Conservation (phyloP, 768 basidiomycete species). For the Mycena sanguinolenta region DNA sequence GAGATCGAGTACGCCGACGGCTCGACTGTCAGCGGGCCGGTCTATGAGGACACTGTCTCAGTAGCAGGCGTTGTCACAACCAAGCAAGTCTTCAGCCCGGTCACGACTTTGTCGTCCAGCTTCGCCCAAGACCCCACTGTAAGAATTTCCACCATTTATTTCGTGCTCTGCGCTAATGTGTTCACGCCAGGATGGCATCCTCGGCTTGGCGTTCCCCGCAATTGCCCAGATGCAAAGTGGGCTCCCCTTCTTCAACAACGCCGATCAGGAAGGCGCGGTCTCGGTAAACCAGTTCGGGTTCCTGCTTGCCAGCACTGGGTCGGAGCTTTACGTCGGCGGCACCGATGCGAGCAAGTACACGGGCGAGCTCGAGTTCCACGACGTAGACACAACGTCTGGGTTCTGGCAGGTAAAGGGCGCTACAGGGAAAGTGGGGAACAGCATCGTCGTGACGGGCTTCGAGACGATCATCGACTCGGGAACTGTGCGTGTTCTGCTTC, state of each 20-base stretch:
- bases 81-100: constrained; percentile 47
- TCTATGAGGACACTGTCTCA: constrained; percentile 42
- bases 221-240: constrained; percentile 46
- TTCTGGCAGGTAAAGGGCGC: constrained; percentile 43
- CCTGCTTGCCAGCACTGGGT: constrained; percentile 53
- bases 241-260: constrained; percentile 56
- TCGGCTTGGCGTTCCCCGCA: constrained; percentile 52
- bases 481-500: constrained; percentile 44
- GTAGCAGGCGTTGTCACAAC: constrained; percentile 32
- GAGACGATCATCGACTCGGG: constrained; percentile 54
- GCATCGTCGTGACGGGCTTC: constrained; percentile 19
- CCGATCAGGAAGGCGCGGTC: constrained; percentile 48
- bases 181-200: constrained; percentile 26
- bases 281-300: constrained; percentile 58
- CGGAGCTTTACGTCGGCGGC: constrained; percentile 68
- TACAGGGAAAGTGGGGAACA: constrained; percentile 30
- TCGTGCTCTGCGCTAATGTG: not conserved
- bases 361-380: constrained; percentile 52
- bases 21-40: constrained; percentile 55
- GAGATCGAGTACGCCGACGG: constrained; percentile 50
- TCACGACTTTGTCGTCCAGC: constrained; percentile 46
- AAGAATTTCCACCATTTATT: not conserved
- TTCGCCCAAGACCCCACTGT: constrained; percentile 36
- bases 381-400: constrained; percentile 39
- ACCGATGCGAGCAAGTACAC: constrained; percentile 59